Percentiles rank a stretch among this genome's conserved stretches.
Conservation (phyloP, 345 rosid genomes). For the Mangifera indica region DNA sequence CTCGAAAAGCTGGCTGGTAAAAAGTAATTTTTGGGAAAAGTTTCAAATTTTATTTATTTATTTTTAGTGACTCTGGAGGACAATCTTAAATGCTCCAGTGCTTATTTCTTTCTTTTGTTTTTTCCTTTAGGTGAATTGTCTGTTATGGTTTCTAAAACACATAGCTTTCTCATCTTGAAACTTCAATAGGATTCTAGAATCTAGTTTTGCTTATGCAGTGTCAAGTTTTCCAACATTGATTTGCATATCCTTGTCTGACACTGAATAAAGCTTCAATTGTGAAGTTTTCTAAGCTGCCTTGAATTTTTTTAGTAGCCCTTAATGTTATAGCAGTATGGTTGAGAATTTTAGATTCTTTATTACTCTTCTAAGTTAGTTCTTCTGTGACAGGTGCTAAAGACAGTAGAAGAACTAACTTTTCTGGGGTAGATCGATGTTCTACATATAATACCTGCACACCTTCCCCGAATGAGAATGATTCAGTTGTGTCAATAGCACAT, state of each 20-base stretch:
- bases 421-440: slow-evolving; percentile 40
- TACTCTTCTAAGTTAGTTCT: slow-evolving; percentile 2
- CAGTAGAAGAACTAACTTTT: slow-evolving; percentile 21
- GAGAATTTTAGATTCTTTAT: neutral
- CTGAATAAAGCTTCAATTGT: neutral
- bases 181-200: neutral
- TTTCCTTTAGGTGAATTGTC: neutral
- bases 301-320: neutral
- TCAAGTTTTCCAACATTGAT: slow-evolving; percentile 3
- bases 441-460: slow-evolving; percentile 37
- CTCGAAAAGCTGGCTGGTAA: slow-evolving; percentile 34
- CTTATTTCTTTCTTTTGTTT: neutral
- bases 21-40: slow-evolving; percentile 4
- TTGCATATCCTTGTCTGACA: neutral
- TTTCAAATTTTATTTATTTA: slow-evolving; percentile 9
- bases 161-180: neutral
- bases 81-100: neutral
- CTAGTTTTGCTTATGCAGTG: neutral
- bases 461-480: slow-evolving; percentile 17
- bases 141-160: neutral
- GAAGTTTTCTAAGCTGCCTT: neutral
- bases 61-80: neutral
- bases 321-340: neutral
- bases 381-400: slow-evolving; percentile 27
- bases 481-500: slow-evolving; percentile 25